Conservation (phyloP, 177 flowering plant species). For the Vitis hybrid region DNA sequence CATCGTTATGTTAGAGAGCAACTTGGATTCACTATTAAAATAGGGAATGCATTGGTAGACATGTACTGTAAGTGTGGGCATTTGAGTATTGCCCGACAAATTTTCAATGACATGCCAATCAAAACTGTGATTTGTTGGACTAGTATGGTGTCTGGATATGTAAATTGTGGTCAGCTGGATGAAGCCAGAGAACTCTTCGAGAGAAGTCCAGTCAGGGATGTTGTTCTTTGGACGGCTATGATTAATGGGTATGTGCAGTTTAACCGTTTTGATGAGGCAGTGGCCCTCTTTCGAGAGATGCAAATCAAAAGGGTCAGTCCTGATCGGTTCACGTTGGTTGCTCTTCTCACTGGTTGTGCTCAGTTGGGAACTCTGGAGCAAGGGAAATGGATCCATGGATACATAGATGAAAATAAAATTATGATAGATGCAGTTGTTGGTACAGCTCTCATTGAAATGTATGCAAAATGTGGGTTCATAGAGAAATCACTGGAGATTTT, state of each 20-base stretch:
- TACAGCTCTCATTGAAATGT: conserved; percentile 82
- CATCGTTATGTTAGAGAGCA: conserved; percentile 39
- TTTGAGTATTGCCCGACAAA: conserved; percentile 35
- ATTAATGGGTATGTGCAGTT: conserved; percentile 81
- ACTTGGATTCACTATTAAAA: conserved; percentile 41
- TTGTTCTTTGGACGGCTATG: conserved; percentile 88
- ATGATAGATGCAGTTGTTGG: conserved; percentile 56
- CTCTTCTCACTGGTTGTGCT: conserved; percentile 79
- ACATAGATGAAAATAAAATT: conserved; percentile 47
- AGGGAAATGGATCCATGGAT: conserved; percentile 79
- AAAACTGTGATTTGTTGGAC: conserved; percentile 79
- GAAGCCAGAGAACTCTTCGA: conserved; percentile 74
- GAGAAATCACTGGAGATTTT: conserved; percentile 67
- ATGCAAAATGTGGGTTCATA: conserved; percentile 79
- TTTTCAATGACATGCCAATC: conserved; percentile 54
- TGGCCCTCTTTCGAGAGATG: conserved; percentile 63
- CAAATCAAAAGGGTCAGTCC: conserved; percentile 54
- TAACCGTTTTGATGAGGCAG: conserved; percentile 65
- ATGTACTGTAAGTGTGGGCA: conserved; percentile 75
- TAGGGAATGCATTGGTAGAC: conserved; percentile 68
- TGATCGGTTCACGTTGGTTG: conserved; percentile 59
- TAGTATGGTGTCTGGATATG: conserved; percentile 72
- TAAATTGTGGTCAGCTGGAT: conserved; percentile 53
- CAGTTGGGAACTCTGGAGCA: conserved; percentile 77
- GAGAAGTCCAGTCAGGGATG: conserved; percentile 56